Percentiles rank a stretch among this genome's conserved stretches.
Evolutionary conservation across 768 basidiomycete genomes (phyloP).

Genomic region (Trametes cingulata): DNA sequence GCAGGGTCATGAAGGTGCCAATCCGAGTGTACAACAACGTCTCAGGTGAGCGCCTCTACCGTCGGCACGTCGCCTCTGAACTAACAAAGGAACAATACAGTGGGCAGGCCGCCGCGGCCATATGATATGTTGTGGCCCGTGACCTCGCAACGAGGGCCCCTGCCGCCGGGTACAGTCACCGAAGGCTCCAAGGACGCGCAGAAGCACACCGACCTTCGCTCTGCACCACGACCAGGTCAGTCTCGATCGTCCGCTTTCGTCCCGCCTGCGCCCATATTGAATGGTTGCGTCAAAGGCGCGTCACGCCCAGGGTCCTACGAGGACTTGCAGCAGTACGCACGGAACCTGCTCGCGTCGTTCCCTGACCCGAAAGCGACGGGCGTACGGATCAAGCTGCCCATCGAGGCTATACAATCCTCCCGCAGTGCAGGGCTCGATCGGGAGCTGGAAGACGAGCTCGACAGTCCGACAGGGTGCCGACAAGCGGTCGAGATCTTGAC

Average conservation of each 20-base stretch:
- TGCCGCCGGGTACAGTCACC: constrained; percentile 13
- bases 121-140: constrained; percentile 90
- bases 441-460: constrained; percentile 44
- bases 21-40: constrained; percentile 91
- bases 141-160: constrained; percentile 17
- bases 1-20: constrained; percentile 87
- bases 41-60: constrained; percentile 50
- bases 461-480: constrained; percentile 52
- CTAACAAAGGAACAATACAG: constrained; percentile 28
- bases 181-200: constrained; percentile 7
- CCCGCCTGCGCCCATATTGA: not conserved
- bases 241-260: not conserved
- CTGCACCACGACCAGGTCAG: constrained; percentile 7
- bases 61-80: not conserved
- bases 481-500: constrained; percentile 92
- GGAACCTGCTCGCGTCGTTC: constrained; percentile 49
- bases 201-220: not conserved
- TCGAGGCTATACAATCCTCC: constrained; percentile 16
- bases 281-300: not conserved
- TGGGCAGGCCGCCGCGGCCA: constrained; percentile 53
- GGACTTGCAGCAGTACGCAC: constrained; percentile 56
- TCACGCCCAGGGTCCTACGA: constrained; percentile 36
- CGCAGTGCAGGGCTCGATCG: constrained; percentile 27
- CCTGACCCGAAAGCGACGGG: constrained; percentile 27
- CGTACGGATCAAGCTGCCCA: constrained; percentile 23